Conservation (phyloP, 2,329 filamentous ascomycete genomes). For the Davidsoniella eucalypti region DNA sequence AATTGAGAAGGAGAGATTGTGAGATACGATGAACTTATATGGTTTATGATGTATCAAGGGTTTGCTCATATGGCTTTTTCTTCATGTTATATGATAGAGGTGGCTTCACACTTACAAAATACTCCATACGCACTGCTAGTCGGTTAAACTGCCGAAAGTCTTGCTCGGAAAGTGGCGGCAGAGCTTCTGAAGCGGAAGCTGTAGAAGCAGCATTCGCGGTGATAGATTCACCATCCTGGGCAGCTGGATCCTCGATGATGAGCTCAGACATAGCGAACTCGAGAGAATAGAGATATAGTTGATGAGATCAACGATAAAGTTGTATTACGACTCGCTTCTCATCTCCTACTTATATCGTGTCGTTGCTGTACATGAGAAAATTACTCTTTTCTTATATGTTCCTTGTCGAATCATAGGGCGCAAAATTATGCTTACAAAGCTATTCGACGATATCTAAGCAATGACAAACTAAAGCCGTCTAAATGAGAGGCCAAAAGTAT, state of each 20-base stretch:
- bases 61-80: too few relatives aligned
- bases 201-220: not conserved
- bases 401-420: too few relatives aligned
- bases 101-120: slow-evolving; percentile 5
- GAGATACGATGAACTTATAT: not conserved
- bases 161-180: slow-evolving; percentile 6
- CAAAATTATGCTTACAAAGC: too few relatives aligned
- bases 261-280: not conserved
- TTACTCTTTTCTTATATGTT: not conserved
- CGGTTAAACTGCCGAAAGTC: slow-evolving; percentile 7
- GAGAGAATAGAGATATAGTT: not conserved
- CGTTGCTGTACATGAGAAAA: not conserved
- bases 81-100: too few relatives aligned
- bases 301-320: not conserved
- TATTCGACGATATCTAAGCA: too few relatives aligned
- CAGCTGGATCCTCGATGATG: not conserved
- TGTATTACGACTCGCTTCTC: too few relatives aligned
- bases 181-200: not conserved
- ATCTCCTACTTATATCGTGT: too few relatives aligned
- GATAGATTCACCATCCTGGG: too few relatives aligned
- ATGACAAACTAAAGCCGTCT: too few relatives aligned
- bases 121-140: slow-evolving; percentile 9
- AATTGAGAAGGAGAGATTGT: not conserved
- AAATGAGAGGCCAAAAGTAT: too few relatives aligned
- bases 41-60: too few relatives aligned